Evolutionary conservation across 305 asterid species (phyloP).

Genomic region (Fraxinus dipetala): DNA sequence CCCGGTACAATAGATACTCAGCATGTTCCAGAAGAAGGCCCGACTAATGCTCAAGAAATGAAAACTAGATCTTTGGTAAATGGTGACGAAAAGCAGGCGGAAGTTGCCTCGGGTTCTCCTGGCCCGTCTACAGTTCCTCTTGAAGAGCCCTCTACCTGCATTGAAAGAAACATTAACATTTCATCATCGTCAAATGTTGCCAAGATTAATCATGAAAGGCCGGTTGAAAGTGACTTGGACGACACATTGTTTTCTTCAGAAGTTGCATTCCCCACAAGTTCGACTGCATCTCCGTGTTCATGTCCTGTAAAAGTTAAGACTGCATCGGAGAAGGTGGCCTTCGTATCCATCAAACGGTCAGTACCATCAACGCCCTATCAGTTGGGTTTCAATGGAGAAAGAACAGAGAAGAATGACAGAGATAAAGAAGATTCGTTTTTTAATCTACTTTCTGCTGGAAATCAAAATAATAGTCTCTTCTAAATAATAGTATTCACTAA

Average conservation of each 20-base stretch:
- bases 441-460: conserved; percentile 49
- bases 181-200: conserved; percentile 13
- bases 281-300: conserved; percentile 21
- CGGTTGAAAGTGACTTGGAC: conserved; percentile 22
- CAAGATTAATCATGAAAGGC: conserved; percentile 23
- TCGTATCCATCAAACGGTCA: conserved; percentile 55
- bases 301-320: conserved; percentile 27
- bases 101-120: conserved; percentile 7
- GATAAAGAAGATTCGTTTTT: conserved; percentile 50
- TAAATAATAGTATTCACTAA: not conserved
- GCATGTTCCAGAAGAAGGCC: conserved; percentile 20
- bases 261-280: conserved; percentile 19
- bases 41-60: conserved; percentile 18
- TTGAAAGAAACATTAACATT: not conserved
- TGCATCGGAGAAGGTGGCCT: conserved; percentile 56
- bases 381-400: conserved; percentile 22
- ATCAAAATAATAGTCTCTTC: conserved; percentile 32
- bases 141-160: not conserved
- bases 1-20: conserved; percentile 27
- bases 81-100: conserved; percentile 11
- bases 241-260: conserved; percentile 1
- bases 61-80: not conserved
- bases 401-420: conserved; percentile 29
- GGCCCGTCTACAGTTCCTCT: conserved; percentile 12
- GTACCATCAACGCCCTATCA: conserved; percentile 32